Conservation (phyloP, 805 yeast genomes). For the Wickerhamomyces ciferrii region DNA sequence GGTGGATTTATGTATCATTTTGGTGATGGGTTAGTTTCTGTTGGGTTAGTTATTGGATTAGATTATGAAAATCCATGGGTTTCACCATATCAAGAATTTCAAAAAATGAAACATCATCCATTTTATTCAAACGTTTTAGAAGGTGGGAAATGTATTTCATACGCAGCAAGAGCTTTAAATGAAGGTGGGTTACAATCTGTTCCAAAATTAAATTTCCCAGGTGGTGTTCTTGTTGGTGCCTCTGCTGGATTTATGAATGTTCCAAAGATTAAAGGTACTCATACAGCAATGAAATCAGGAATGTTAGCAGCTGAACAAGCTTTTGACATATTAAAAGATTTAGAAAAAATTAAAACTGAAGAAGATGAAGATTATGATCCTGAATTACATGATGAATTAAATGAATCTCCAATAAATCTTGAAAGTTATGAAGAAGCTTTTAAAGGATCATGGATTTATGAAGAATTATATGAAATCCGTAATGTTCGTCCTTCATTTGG, state of each 20-base stretch:
- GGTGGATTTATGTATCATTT: conserved; percentile 98
- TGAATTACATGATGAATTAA: conserved; percentile 32
- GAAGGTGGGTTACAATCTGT: conserved; percentile 97
- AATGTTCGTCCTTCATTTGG: conserved; percentile 92
- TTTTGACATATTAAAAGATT: conserved; percentile 44
- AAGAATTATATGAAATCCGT: conserved; percentile 80
- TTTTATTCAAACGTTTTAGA: conserved; percentile 65
- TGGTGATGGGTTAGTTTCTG: conserved; percentile 86
- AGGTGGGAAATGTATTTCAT: conserved; percentile 90
- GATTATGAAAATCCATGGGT: conserved; percentile 94
- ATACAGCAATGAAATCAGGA: conserved; percentile 95
- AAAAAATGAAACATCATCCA: conserved; percentile 89
- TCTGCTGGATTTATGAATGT: conserved; percentile 97
- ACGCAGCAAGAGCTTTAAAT: conserved; percentile 93
- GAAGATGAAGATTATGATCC: conserved; percentile 37
- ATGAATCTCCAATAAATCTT: conserved; percentile 43
- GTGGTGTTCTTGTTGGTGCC: conserved; percentile 93
- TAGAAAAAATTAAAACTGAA: conserved; percentile 34
- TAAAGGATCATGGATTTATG: conserved; percentile 76
- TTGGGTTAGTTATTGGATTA: conserved; percentile 91
- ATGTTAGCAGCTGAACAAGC: conserved; percentile 90
- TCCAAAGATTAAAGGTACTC: conserved; percentile 96
- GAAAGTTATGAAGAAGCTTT: conserved; percentile 58
- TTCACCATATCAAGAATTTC: conserved; percentile 95
- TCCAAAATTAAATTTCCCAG: conserved; percentile 89